phyloP scores from a whole-genome alignment of 1,139 yeast genomes.

The Groenewaldozyma sp. region DNA sequence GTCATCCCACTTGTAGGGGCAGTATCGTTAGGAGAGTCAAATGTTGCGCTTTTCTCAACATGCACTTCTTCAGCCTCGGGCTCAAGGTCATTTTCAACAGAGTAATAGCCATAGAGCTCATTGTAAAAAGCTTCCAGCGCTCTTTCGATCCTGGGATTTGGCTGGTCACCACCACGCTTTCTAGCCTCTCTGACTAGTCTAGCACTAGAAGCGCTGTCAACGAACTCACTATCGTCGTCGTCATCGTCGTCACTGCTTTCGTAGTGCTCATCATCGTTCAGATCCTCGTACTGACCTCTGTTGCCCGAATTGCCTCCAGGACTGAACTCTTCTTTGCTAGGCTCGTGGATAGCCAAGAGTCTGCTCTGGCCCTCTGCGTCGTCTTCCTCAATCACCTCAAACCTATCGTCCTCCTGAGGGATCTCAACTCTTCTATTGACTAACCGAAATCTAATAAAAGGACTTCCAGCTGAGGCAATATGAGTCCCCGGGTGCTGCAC shows the following conservation, averaged over 20 bases:
- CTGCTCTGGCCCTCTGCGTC: not conserved
- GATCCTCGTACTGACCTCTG: not conserved
- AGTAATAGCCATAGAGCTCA: not conserved
- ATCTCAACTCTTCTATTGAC: not conserved
- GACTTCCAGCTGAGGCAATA: conserved; percentile 2
- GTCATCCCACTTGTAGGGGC: too few species aligned
- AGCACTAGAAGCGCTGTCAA: not conserved
- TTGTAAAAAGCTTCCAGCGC: conserved; percentile 1
- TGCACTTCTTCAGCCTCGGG: not conserved
- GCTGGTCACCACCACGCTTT: not conserved
- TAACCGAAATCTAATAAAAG: not conserved
- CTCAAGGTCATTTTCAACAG: not conserved
- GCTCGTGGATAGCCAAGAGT: not conserved
- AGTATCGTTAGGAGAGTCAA: too few species aligned
- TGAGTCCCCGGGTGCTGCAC: not conserved
- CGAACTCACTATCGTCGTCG: not conserved
- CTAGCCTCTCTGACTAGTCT: not conserved
- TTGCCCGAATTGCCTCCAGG: not conserved
- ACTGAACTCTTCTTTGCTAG: too few species aligned
- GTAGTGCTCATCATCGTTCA: not conserved
- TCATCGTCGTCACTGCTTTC: not conserved
- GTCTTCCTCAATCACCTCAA: conserved; percentile 1
- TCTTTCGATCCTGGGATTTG: not conserved
- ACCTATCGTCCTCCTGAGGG: not conserved
- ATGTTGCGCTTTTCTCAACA: too few species aligned